Percentiles rank a stretch among this genome's conserved stretches.
Evolutionary conservation across 345 rosid genomes (phyloP).

Genomic region (Hypericum perforatum): DNA sequence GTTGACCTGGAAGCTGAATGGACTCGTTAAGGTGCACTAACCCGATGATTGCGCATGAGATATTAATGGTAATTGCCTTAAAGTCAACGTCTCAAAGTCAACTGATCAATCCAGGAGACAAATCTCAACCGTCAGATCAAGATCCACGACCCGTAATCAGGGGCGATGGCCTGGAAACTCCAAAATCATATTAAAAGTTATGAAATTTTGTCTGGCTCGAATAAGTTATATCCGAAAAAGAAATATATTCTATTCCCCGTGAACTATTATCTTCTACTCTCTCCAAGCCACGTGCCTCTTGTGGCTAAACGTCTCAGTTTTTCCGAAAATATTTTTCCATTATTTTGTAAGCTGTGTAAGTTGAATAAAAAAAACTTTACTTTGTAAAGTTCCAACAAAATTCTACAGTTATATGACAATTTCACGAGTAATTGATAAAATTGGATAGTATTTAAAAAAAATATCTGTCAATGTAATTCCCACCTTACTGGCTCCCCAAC

Average conservation of each 20-base stretch:
- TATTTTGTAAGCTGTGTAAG: background rate
- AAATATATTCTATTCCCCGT: background rate
- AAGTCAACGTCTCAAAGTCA: background rate
- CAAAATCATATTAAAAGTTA: too few relatives aligned
- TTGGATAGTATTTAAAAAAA: too few relatives aligned
- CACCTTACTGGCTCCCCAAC: too few relatives aligned
- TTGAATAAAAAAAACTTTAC: too few relatives aligned
- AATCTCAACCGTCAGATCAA: slow-evolving; percentile 10
- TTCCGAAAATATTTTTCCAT: background rate
- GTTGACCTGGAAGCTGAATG: background rate
- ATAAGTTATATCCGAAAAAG: too few relatives aligned
- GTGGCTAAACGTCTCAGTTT: background rate
- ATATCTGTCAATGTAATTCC: too few relatives aligned
- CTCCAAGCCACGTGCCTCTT: background rate
- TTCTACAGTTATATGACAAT: too few relatives aligned
- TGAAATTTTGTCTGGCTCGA: too few relatives aligned
- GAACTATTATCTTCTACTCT: background rate
- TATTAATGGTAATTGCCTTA: background rate
- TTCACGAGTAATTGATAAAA: too few relatives aligned
- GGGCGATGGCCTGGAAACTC: too few relatives aligned
- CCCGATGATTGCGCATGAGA: slow-evolving; percentile 14
- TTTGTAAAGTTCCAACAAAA: too few relatives aligned
- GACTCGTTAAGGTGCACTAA: background rate
- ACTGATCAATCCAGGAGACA: background rate
- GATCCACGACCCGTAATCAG: background rate